Base-by-base conservation (phyloP, 352 stramenopile genomes). In the Globisporangium perplexum region DNA sequence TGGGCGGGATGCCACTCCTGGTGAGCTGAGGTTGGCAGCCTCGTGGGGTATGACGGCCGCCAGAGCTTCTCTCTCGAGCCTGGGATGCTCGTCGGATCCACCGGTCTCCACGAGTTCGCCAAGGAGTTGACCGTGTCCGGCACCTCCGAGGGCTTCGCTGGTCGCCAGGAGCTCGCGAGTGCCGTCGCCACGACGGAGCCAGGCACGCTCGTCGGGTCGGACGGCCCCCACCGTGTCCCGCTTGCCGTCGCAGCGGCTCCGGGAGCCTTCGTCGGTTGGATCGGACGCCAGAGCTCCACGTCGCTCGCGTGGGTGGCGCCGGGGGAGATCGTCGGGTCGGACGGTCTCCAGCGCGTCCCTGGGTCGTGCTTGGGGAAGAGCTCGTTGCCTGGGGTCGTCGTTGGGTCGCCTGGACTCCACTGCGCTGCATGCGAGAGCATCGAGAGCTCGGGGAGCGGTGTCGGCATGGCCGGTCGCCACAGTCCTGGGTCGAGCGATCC, bases 51-150 rank as follows among this genome's bases (percentile, higher is more conserved):
- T 4, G 44, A 20, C 17, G 44, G 44, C 18, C 44, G 44, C 44
- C 42, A 47, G 42, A 47, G 42, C 22, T n/a, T 47, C 42, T 47
- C 42, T 10, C 14, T 47, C 42, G 42, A 47, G 20, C 42, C 42
- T 31, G 42, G 42, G 8, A 28, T 47, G 11, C 22, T 14, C 20
- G 42, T 47, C 20, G 42, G 42, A 31, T 47, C 42, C 2, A 22
- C 8, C 23, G 42, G 42, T 8, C 17, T 3, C 42, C 42, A 47
- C 20, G 23, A 17, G 3, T 47, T 47, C 22, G 42, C 18, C 20
- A 6, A 8, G 1, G 11, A n/a, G 42, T 3, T 30, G 20, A 8
- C 20, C 6, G 20, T 8, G 2, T 3, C 42, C 2, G 42, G 42
- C 14, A 28, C 23, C 7, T 28, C 20, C 42, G 42, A 28, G 23